Evolutionary conservation across 1,284 basidiomycete genomes (phyloP).

Genomic region (Rhizopogon parksii): DNA sequence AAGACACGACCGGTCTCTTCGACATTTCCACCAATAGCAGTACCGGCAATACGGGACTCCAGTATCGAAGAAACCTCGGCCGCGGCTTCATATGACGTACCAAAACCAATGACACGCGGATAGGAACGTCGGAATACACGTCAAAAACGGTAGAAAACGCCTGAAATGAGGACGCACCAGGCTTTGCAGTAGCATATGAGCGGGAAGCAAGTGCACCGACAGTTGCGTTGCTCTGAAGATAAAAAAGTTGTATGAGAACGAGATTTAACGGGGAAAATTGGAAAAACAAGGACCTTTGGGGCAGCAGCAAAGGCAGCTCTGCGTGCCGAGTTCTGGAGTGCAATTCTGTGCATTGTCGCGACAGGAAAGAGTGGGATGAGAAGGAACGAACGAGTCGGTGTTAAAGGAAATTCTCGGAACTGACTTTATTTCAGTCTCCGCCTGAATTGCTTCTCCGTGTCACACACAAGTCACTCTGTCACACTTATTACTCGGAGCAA

Average conservation of each 20-base stretch:
- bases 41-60: conserved; percentile 95
- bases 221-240: conserved; percentile 38
- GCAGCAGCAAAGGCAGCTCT: conserved; percentile 62
- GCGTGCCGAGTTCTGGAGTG: conserved; percentile 79
- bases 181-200: conserved; percentile 96
- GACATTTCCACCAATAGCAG: conserved; percentile 85
- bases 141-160: conserved; percentile 3
- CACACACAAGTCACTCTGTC: conserved; percentile 4
- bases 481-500: not conserved
- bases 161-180: conserved; percentile 55
- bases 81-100: conserved; percentile 60
- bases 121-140: conserved; percentile 17
- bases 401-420: conserved; percentile 31
- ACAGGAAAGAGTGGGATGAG: conserved; percentile 38
- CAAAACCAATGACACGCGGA: conserved; percentile 26
- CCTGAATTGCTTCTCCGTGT: conserved; percentile 15
- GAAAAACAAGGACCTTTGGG: conserved; percentile 44
- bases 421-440: conserved; percentile 26
- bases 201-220: conserved; percentile 54
- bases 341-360: conserved; percentile 79
- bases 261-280: conserved; percentile 14
- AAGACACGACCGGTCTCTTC: conserved; percentile 98
- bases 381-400: conserved; percentile 24
- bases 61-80: conserved; percentile 99
- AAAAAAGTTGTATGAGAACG: conserved; percentile 20